These are phyloP conservation scores for Aschersonia sp. DNA, from an alignment of 2,329 filamentous ascomycete species.

Conservation along the genomic window DNA sequence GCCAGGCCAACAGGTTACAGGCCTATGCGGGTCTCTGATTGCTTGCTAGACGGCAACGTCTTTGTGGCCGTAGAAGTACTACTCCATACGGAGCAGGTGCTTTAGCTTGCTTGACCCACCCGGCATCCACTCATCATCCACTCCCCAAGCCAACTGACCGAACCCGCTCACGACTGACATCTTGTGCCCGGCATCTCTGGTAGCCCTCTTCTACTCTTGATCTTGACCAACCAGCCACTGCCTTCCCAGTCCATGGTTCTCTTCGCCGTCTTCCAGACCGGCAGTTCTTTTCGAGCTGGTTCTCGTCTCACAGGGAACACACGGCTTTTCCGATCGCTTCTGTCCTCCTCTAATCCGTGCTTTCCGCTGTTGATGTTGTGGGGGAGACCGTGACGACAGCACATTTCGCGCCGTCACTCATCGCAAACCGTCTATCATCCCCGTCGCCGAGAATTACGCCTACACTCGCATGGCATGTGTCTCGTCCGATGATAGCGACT, in stretches of 20 bases:
- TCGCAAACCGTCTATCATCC: too few relatives aligned
- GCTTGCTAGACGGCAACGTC: too few relatives aligned
- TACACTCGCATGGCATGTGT: not conserved
- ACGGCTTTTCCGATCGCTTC: too few relatives aligned
- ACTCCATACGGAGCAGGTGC: not conserved
- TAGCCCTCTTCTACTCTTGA: not conserved
- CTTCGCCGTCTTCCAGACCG: too few relatives aligned
- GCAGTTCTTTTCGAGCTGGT: not conserved
- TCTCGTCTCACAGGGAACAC: not conserved
- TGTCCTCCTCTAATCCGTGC: not conserved
- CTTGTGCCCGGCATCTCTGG: not conserved
- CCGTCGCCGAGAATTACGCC: too few relatives aligned
- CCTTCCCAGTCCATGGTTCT: too few relatives aligned
- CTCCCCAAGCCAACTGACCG: not conserved
- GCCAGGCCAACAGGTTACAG: too few relatives aligned
- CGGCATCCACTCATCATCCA: not conserved
- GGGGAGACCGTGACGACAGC: not conserved
- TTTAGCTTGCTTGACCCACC: not conserved
- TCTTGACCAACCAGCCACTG: too few relatives aligned
- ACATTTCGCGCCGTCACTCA: not conserved
- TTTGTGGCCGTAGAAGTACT: too few relatives aligned
- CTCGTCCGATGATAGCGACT: not conserved
- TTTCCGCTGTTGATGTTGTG: not conserved
- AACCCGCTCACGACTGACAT: not conserved
- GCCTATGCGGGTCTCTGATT: too few relatives aligned